Percentiles rank a stretch among this genome's conserved stretches.
Evolutionary conservation across 2,329 filamentous ascomycete species (phyloP).

Genomic region (Colletotrichum sp.): DNA sequence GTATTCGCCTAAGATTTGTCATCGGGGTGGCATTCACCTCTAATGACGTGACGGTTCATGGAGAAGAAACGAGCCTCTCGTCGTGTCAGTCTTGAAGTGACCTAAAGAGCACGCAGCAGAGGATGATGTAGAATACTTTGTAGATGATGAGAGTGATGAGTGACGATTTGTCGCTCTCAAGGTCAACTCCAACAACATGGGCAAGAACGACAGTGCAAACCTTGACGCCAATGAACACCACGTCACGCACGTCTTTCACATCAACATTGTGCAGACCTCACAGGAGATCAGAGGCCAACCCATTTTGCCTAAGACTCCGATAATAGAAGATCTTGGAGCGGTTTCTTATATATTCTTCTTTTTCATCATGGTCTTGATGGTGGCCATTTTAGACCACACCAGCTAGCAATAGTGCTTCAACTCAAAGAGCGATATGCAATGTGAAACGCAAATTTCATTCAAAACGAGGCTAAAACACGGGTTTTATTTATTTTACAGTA

Average conservation of each 20-base stretch:
- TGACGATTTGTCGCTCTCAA: background rate
- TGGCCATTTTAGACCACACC: background rate
- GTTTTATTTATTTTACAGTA: background rate
- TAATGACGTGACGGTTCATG: accelerated
- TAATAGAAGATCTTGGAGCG: background rate
- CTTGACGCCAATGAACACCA: background rate
- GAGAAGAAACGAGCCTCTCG: background rate
- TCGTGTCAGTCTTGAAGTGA: accelerated
- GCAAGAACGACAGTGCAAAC: background rate
- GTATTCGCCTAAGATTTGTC: background rate
- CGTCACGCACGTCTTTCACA: background rate
- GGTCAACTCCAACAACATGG: background rate
- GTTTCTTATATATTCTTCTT: background rate
- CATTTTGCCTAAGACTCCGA: background rate
- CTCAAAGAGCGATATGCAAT: background rate
- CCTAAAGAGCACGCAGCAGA: background rate
- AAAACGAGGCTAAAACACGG: background rate
- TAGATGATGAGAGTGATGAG: background rate
- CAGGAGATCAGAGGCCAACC: too few relatives aligned
- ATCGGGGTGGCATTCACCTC: background rate
- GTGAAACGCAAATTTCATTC: background rate
- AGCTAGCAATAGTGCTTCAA: background rate
- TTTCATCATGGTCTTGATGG: background rate
- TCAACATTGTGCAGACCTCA: background rate
- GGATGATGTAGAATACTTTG: background rate